Conservation (phyloP, 78 protist genomes). For the Pelomyxa schiedti region DNA sequence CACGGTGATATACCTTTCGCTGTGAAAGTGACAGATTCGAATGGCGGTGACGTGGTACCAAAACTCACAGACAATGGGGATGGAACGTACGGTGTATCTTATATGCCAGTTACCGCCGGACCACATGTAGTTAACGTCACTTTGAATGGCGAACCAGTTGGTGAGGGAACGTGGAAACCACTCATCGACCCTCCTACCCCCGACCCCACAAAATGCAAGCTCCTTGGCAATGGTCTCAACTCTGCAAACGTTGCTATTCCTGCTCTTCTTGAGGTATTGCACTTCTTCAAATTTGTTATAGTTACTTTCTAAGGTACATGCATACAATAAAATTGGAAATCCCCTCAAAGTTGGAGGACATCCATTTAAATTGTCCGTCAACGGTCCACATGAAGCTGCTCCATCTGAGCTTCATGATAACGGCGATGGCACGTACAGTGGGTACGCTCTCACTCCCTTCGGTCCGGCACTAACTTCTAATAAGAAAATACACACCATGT, state of each 20-base stretch:
- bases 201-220: conserved; percentile 24
- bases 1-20: conserved; percentile 52
- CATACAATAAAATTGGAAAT: conserved; percentile 31
- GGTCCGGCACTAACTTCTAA: too few species aligned
- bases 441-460: too few species aligned
- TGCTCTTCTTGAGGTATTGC: too few species aligned
- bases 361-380: conserved; percentile 30
- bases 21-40: conserved; percentile 38
- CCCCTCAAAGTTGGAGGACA: conserved; percentile 47
- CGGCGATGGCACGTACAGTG: conserved; percentile 44
- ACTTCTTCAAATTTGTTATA: too few species aligned
- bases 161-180: conserved; percentile 35
- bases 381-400: conserved; percentile 42
- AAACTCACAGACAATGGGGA: conserved; percentile 47
- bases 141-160: conserved; percentile 46
- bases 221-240: conserved; percentile 46
- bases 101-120: conserved; percentile 35
- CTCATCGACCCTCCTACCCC: conserved; percentile 33
- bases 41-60: conserved; percentile 24
- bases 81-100: conserved; percentile 40
- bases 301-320: conserved; percentile 49
- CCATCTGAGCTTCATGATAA: conserved; percentile 26
- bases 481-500: background rate
- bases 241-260: conserved; percentile 32
- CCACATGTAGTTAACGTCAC: conserved; percentile 27